Evolutionary conservation across 2,329 filamentous ascomycete genomes (phyloP), one percentile per base, ranked within the genome.

Genomic region (Metarhizium brunneum): DNA sequence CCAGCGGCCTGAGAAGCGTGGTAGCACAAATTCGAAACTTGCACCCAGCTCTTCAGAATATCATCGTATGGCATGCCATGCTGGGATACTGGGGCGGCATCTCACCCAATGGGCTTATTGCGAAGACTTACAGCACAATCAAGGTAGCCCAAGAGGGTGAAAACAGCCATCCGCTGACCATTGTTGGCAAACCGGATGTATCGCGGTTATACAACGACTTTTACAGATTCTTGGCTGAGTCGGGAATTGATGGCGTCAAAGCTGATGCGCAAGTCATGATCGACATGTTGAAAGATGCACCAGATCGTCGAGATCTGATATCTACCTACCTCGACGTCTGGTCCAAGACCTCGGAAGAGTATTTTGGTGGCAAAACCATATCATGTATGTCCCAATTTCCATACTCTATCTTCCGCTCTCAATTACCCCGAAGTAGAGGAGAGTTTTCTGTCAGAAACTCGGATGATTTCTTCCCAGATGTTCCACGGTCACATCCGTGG

Each of bases 341-440:
- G 92, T 85, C 82, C 2, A 81, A 91, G 54, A 83, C 88, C 1
- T 84, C 85, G 8, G 78, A 95, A 8, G 85, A 86, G 11, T 81
- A 95, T 66, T 94, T 99, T 65, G 82, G 83, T 62, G 83, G 80
- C 51, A 87, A 85, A 62, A 83, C 85, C 5, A 95, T 96, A 52
- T 92, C 89, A 3, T 97, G 94, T 83, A 97, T 97, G 92, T 94
- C 91, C 0, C 88, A 94, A 69, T 81, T 86, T 2, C 94, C 94
- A 0, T 87, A 92, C 56, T 85, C 92, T 18, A 76, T 97, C 10
- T 96, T 96, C 71, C 84, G 91, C 66, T 87, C 86, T 1, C 89
- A 95, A 62, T 75, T 96, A 29, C 88, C 88, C 1, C 82, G 77
- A n/a, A 89, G 87, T 66, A 84, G 84, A 52, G 88, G 89, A 0